Base-by-base conservation (phyloP, 768 basidiomycete species). In the Scleroderma citrinum region DNA sequence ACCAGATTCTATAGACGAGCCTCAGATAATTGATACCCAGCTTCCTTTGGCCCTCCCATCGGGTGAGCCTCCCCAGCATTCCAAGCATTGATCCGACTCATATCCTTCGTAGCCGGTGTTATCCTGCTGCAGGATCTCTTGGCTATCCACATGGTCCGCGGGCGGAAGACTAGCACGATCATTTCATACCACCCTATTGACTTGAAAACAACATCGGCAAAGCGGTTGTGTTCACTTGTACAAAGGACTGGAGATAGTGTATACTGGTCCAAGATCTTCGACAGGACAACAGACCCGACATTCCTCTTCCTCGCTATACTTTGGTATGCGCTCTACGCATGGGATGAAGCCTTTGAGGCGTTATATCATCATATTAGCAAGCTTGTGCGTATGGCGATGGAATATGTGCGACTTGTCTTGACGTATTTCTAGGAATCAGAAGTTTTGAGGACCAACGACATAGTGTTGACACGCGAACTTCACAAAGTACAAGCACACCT, bases 241-340 rank as follows among this genome's bases (percentile, higher is more conserved):
- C 61, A 65, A 37, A 51, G 69, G 53, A 62, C 67, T 7, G 62
- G 63, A 2, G 58, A 69, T 26, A 69, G 69, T 31, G 66, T 70
- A 6, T 70, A 70, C 42, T 71, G 69, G 69, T 53, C 51, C 4
- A 65, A 70, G 31, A 55, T 70, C 35, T 69, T 69, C 13, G 34
- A 12, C 0, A 56, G 55, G 45, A 62, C 67, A 0, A 57, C 44
- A 39, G 69, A 71, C 42, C 65, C 67, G 1, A 69, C 67, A 0
- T 60, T 69, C 17, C 45, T 69, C 10, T 61, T 68, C 17, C 60
- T 69, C 20, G 67, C 74, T 40, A 62, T 76, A 7, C 59, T 82
- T 20, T 82, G 81, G 81, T 80, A 80, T 48, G 73, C 78, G 1
- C 55, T 81, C 23, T 82, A 82, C 56, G 73, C 79, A 0, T 82